A percentile compares a stretch with the other conserved stretches of the same genome.
Evolutionary conservation across 2,329 filamentous ascomycete genomes (phyloP).

Genomic region (Phaeosphaeria sp.): DNA sequence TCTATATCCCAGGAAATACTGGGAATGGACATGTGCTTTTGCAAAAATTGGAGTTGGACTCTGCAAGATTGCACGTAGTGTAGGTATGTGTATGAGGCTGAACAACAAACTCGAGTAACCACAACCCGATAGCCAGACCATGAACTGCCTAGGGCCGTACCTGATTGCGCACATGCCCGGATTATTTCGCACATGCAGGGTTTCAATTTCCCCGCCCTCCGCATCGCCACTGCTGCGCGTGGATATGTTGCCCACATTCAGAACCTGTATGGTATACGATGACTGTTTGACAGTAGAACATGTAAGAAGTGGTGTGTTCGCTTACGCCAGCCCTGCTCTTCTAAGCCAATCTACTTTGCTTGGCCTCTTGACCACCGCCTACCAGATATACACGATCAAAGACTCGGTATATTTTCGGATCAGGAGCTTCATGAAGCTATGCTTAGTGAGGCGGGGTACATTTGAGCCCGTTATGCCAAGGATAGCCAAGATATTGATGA

Average conservation of each 20-base stretch:
- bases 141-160: no score
- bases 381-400: neutral
- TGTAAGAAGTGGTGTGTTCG: neutral
- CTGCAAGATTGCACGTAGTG: no score
- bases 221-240: neutral
- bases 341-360: constrained; percentile 1
- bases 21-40: no score
- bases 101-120: no score
- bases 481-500: neutral
- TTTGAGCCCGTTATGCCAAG: neutral
- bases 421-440: neutral
- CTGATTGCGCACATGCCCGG: no score
- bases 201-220: neutral
- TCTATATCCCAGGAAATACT: no score
- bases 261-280: neutral
- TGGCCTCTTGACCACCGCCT: neutral
- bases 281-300: neutral
- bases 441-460: neutral
- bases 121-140: no score
- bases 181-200: neutral
- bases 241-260: neutral
- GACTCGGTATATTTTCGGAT: neutral
- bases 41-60: no score
- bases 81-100: no score
- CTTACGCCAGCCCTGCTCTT: constrained; percentile 1